A percentile compares a stretch with the other conserved stretches of the same genome.
phyloP scores from a whole-genome alignment of 164 flowering plant genomes.

The Aristolochia contorta region DNA sequence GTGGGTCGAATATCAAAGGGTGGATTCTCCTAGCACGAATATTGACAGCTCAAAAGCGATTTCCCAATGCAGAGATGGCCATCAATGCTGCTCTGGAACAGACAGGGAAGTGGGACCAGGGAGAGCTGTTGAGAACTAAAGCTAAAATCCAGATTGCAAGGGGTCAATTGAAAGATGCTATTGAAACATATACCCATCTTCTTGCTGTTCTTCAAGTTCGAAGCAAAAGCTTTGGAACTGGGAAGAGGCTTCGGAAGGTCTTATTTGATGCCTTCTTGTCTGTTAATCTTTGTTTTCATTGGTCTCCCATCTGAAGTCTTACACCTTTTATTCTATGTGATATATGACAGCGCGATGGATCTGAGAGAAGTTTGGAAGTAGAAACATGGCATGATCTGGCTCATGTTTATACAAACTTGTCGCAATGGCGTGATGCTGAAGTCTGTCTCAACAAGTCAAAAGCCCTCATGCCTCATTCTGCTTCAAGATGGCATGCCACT shows the following conservation, averaged over 20 bases:
- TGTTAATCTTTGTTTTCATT: not conserved
- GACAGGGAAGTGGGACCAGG: conserved; percentile 83
- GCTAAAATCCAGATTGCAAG: conserved; percentile 82
- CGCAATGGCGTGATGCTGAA: conserved; percentile 89
- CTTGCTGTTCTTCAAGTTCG: conserved; percentile 76
- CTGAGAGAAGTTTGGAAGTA: conserved; percentile 51
- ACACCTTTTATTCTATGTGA: not conserved
- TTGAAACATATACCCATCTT: conserved; percentile 72
- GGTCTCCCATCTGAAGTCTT: too few species aligned
- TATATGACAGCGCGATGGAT: conserved; percentile 31
- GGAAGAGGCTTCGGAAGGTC: conserved; percentile 49
- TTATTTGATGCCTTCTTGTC: not conserved
- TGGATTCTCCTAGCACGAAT: conserved; percentile 70
- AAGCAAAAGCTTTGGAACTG: conserved; percentile 39
- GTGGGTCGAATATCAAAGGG: conserved; percentile 48
- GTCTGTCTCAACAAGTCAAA: conserved; percentile 65
- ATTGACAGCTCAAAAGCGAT: conserved; percentile 73
- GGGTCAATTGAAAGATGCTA: conserved; percentile 45
- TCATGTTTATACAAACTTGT: conserved; percentile 58
- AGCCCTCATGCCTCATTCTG: conserved; percentile 55
- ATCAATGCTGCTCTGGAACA: conserved; percentile 77
- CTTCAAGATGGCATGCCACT: conserved; percentile 62
- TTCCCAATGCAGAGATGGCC: conserved; percentile 60
- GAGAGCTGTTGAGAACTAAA: conserved; percentile 55
- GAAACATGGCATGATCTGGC: conserved; percentile 96